phyloP scores from a whole-genome alignment of 805 yeast species.

The Saturnispora galanensis region DNA sequence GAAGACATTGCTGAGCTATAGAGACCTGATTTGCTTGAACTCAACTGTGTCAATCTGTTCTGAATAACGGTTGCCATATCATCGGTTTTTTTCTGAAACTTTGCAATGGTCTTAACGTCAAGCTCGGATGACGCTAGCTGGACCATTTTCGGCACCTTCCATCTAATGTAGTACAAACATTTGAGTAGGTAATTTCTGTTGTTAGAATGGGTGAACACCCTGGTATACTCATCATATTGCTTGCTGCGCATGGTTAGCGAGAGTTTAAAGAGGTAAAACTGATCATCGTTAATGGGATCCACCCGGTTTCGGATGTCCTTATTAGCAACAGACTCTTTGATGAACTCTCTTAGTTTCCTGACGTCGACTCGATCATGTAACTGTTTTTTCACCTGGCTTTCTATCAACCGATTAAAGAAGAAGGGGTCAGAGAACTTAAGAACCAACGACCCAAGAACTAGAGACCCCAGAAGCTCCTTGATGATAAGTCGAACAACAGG shows the following conservation, averaged over 20 bases:
- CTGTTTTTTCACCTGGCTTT: slow-evolving; percentile 48
- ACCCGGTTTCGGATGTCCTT: neutral
- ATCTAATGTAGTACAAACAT: slow-evolving; percentile 1
- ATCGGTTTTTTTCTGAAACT: slow-evolving; percentile 8
- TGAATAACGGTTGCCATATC: slow-evolving; percentile 1
- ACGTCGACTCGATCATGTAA: slow-evolving; percentile 71
- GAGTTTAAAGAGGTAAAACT: neutral
- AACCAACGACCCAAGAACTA: slow-evolving; percentile 43
- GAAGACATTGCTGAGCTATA: neutral
- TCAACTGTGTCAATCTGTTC: neutral
- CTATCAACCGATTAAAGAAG: slow-evolving; percentile 60
- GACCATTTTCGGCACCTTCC: slow-evolving; percentile 2
- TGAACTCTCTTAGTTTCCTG: slow-evolving; percentile 41
- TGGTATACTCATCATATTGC: neutral
- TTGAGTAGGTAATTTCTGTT: slow-evolving; percentile 1
- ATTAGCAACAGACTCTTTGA: neutral
- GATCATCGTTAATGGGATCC: neutral
- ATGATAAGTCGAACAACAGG: slow-evolving; percentile 40
- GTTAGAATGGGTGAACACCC: neutral
- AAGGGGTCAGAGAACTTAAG: slow-evolving; percentile 60
- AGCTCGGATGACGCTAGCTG: slow-evolving; percentile 5
- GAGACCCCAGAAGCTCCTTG: slow-evolving; percentile 53
- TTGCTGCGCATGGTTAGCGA: neutral
- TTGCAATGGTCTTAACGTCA: slow-evolving; percentile 7
- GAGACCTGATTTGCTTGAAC: neutral